These are phyloP conservation scores for Pelargonium myrrhifolium DNA, from an alignment of 441 rosid genomes.

Conservation along the genomic window DNA sequence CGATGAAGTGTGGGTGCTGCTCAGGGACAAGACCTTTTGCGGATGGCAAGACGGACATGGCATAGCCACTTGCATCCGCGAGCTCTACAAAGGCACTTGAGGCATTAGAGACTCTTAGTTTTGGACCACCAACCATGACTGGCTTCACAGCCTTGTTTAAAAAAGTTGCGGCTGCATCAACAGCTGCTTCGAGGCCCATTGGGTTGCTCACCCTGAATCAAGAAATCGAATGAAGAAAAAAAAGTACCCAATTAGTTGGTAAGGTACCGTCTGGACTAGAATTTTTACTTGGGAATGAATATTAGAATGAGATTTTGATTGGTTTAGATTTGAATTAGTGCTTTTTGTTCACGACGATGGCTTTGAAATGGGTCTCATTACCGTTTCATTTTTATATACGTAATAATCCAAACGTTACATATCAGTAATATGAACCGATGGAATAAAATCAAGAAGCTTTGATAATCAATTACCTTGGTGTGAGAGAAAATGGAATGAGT, in stretches of 20 bases:
- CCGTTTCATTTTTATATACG: no score
- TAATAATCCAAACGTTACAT: no score
- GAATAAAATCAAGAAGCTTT: no score
- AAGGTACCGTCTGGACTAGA: no score
- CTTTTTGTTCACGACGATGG: no score
- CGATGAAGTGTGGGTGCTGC: conserved; percentile 41
- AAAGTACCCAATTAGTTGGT: no score
- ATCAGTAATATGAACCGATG: no score
- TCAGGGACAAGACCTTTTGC: conserved; percentile 82
- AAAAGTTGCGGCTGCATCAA: conserved; percentile 68
- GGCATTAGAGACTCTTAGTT: conserved; percentile 62
- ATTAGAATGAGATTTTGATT: no score
- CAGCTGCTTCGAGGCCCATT: conserved; percentile 51
- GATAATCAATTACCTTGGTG: conserved; percentile 57
- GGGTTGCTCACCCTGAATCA: background rate
- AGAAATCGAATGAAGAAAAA: background rate
- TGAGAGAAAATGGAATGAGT: conserved; percentile 62
- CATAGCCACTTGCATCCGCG: conserved; percentile 72
- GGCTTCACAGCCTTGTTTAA: conserved; percentile 87
- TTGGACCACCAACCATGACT: conserved; percentile 74
- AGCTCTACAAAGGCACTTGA: conserved; percentile 51
- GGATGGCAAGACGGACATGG: conserved; percentile 71
- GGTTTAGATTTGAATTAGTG: no score
- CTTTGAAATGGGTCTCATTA: no score
- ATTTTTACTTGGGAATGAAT: no score